Conservation (phyloP, 2,329 filamentous ascomycete genomes). For the Parafenestella ontariensis region DNA sequence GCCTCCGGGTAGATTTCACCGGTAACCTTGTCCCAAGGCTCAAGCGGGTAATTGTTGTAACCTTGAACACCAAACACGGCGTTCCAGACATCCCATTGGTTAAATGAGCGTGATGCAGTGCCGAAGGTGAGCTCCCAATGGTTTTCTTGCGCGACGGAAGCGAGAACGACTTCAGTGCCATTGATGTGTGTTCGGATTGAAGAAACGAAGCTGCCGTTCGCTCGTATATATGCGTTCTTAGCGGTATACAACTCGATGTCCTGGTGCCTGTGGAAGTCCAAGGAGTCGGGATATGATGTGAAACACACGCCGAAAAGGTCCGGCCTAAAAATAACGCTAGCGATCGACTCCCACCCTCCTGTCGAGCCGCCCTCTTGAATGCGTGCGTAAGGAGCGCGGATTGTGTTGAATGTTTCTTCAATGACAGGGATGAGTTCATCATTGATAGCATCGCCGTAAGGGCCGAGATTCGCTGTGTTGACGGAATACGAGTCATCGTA, state of each 20-base stretch:
- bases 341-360: slow-evolving; percentile 48
- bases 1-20: slow-evolving; percentile 49
- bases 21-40: slow-evolving; percentile 50
- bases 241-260: slow-evolving; percentile 46
- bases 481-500: slow-evolving; percentile 52
- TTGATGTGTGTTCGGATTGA: slow-evolving; percentile 42
- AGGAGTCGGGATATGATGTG: slow-evolving; percentile 48
- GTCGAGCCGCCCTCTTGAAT: slow-evolving; percentile 49
- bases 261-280: slow-evolving; percentile 49
- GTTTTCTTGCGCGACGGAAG: slow-evolving; percentile 42
- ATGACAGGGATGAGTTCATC: slow-evolving; percentile 49
- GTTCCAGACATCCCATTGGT: slow-evolving; percentile 51
- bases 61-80: slow-evolving; percentile 49
- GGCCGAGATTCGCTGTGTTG: slow-evolving; percentile 50
- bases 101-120: slow-evolving; percentile 41
- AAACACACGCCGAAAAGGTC: slow-evolving; percentile 50
- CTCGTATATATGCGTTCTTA: slow-evolving; percentile 38
- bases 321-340: slow-evolving; percentile 47
- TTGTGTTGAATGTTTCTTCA: slow-evolving; percentile 46
- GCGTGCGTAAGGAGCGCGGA: slow-evolving; percentile 46
- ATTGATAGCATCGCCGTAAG: slow-evolving; percentile 51
- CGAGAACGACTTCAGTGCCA: slow-evolving; percentile 32
- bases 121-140: slow-evolving; percentile 50
- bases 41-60: slow-evolving; percentile 48
- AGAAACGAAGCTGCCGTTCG: slow-evolving; percentile 36